A percentile compares a stretch with the other conserved stretches of the same genome.
These are phyloP conservation scores for Leucoagaricus sp. DNA, from an alignment of 1,284 basidiomycete species.

Conservation along the genomic window DNA sequence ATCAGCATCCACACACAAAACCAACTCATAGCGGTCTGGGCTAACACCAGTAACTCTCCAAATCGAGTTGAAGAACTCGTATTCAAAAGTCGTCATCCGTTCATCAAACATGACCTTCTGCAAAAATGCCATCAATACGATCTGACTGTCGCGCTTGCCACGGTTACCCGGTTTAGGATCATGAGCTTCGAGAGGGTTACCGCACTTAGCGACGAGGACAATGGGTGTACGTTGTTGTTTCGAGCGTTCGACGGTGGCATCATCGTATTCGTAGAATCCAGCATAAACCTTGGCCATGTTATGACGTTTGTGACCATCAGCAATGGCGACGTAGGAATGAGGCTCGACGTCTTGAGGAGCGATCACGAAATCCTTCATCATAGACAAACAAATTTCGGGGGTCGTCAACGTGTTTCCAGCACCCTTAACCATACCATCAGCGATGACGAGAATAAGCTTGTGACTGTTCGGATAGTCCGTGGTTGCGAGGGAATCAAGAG, in stretches of 20 bases:
- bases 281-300: conserved; percentile 99
- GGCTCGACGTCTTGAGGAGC: conserved; percentile 86
- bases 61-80: conserved; percentile 98
- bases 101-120: conserved; percentile 99
- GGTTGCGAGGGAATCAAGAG: conserved; percentile 95
- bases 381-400: conserved; percentile 91
- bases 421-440: conserved; percentile 98
- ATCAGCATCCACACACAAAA: conserved; percentile 98
- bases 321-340: conserved; percentile 97
- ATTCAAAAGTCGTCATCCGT: conserved; percentile 99
- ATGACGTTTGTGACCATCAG: conserved; percentile 98
- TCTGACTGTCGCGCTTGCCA: conserved; percentile 98
- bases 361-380: conserved; percentile 98
- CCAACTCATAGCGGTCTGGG: conserved; percentile 95
- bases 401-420: conserved; percentile 86
- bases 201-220: conserved; percentile 91
- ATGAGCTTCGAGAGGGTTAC: conserved; percentile 86
- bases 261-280: conserved; percentile 96
- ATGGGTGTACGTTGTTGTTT: conserved; percentile 98
- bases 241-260: conserved; percentile 86
- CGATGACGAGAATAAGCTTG: conserved; percentile 94
- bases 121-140: conserved; percentile 96
- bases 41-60: conserved; percentile 95
- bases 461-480: conserved; percentile 99
- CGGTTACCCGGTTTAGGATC: conserved; percentile 97